These are phyloP conservation scores for Tilletia horrida DNA, from an alignment of 1,284 basidiomycete genomes.

Conservation along the genomic window DNA sequence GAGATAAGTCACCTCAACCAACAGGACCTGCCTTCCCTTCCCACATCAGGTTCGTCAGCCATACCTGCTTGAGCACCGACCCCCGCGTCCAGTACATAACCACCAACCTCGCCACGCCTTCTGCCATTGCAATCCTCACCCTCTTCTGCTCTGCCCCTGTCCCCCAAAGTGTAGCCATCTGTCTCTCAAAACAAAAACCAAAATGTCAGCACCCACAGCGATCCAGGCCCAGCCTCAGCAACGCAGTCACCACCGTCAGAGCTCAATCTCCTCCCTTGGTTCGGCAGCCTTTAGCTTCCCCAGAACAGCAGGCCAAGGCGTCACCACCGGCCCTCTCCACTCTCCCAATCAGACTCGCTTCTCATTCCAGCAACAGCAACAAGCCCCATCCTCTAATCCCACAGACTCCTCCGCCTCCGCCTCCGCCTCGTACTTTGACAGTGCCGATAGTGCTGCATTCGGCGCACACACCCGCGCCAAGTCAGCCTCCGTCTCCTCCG, in stretches of 20 bases:
- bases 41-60: neutral
- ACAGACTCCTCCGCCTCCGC: neutral
- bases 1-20: no score
- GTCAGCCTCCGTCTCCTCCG: constrained; percentile 7
- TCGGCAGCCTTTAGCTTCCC: constrained; percentile 9
- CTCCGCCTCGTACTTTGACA: neutral
- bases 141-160: neutral
- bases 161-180: neutral
- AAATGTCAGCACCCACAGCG: constrained; percentile 15
- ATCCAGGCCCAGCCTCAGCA: neutral
- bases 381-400: neutral
- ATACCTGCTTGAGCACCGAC: neutral
- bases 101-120: neutral
- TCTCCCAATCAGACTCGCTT: constrained; percentile 12
- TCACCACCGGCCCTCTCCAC: constrained; percentile 9
- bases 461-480: neutral
- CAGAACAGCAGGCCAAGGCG: constrained; percentile 6
- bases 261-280: neutral
- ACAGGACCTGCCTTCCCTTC: no score
- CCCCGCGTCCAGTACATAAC: neutral
- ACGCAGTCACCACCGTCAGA: neutral
- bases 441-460: neutral
- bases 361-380: constrained; percentile 8
- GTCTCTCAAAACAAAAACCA: no score
- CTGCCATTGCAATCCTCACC: no score